Evolutionary conservation across 2,329 filamentous ascomycete genomes (phyloP), one percentile per base, ranked within the genome.

Genomic region (Bipolaris cookei): DNA sequence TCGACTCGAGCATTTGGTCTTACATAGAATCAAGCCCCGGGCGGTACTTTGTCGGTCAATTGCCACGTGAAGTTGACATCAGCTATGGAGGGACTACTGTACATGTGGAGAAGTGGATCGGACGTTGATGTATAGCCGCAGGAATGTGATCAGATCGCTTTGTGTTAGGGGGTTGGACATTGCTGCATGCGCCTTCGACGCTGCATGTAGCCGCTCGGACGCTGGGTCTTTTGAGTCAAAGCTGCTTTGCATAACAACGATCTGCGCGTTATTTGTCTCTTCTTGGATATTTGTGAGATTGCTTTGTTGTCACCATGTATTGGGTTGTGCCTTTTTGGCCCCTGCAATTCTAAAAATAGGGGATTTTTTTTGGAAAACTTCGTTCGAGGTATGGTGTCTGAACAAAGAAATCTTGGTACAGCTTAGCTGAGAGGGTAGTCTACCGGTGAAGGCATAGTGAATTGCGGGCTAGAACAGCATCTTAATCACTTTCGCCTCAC

Each of bases 101-200:
- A 11, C 28, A 30, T 38, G 38, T 38, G 50, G 43, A 38, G 43
- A 43, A 53, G 43, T 44, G 30, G 38, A 47, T 57, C 50, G 16
- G 7, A 11, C 46, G 30, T 21, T 23, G 25, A 37, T 37, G 35
- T 7, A 34, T 35, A 39, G 54, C 50, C 41, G 50, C 43, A 44
- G 18, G 41, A 37, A 11, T 48, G 54, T 38, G 38, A 38, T 54
- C 43, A 54, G 50, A 10, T 44, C 32, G 21, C 13, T 48, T 54
- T 43, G 21, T 37, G 30, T n/a, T 34, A 14, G 39, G 10, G 34
- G 13, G 25, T 51, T 45, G 41, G 32, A 13, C 28, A 32, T n/a
- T 44, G 30, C 21, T 48, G 49, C 14, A 32, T 18, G 20, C 10
- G 18, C 8, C 21, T 30, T 56, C 10, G 35, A 48, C 28, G 28